A percentile compares a stretch with the other conserved stretches of the same genome.
Evolutionary conservation across 2,329 filamentous ascomycete species (phyloP).

Genomic region (Tolypocladium ophioglossoides): DNA sequence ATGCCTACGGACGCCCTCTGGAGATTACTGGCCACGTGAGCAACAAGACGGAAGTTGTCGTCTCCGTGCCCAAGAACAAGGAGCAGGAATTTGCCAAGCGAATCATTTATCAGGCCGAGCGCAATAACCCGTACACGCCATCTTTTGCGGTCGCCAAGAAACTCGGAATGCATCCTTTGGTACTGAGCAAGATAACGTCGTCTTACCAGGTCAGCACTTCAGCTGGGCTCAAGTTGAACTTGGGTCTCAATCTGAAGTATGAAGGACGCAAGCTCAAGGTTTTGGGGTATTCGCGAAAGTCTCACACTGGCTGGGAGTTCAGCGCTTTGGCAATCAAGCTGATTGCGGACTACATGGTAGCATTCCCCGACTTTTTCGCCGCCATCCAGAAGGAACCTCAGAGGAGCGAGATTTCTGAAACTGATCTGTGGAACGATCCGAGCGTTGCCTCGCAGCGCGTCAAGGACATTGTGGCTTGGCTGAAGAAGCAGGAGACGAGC

Average conservation of each 20-base stretch:
- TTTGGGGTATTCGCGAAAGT: constrained; percentile 85
- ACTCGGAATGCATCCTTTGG: constrained; percentile 71
- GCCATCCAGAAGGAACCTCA: constrained; percentile 78
- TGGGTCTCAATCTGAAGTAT: constrained; percentile 94
- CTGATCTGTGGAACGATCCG: constrained; percentile 70
- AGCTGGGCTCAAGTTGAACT: constrained; percentile 73
- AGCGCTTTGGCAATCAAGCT: constrained; percentile 73
- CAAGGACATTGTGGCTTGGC: constrained; percentile 88
- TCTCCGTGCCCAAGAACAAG: constrained; percentile 60
- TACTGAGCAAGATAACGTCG: constrained; percentile 91
- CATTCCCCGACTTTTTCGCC: constrained; percentile 91
- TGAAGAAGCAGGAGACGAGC: constrained; percentile 85
- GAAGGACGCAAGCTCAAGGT: constrained; percentile 94
- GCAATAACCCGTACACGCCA: constrained; percentile 65
- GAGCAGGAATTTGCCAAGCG: constrained; percentile 74
- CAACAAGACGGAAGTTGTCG: constrained; percentile 67
- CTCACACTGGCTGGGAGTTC: constrained; percentile 87
- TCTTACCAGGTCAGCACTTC: constrained; percentile 75
- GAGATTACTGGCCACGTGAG: constrained; percentile 65
- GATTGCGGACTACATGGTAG: constrained; percentile 80
- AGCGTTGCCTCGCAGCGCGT: constrained; percentile 66
- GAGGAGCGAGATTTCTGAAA: constrained; percentile 73
- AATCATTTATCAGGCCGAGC: constrained; percentile 62
- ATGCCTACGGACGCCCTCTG: constrained; percentile 83
- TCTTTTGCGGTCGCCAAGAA: constrained; percentile 82